Percentiles rank a stretch among this genome's conserved stretches.
phyloP scores from a whole-genome alignment of 306 rosid genomes.

The Quercus suber region DNA sequence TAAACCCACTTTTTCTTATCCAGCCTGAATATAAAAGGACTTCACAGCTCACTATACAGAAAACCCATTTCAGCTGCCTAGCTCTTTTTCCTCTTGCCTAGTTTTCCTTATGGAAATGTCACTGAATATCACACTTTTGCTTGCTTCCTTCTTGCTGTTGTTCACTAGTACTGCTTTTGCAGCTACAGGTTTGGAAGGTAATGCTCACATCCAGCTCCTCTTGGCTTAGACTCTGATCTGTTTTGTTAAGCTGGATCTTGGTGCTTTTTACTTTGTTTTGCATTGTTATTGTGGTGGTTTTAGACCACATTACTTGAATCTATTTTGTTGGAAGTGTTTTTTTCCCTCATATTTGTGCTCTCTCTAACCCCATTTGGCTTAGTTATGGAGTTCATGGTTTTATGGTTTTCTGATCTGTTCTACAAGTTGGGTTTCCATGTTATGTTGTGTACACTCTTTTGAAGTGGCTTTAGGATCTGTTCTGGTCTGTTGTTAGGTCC shows the following conservation, averaged over 20 bases:
- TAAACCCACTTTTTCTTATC: conserved; percentile 6
- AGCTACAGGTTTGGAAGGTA: conserved; percentile 56
- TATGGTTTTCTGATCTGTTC: conserved; percentile 13
- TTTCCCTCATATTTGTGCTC: background rate
- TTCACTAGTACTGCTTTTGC: conserved; percentile 47
- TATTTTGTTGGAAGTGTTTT: background rate
- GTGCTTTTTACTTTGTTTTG: background rate
- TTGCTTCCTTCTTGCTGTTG: conserved; percentile 32
- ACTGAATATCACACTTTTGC: conserved; percentile 20
- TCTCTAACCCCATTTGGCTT: conserved; percentile 7
- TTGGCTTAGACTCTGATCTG: conserved; percentile 1
- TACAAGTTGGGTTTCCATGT: conserved; percentile 6
- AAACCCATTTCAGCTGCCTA: conserved; percentile 14
- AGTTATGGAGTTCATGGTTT: conserved; percentile 1
- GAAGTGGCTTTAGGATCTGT: conserved; percentile 12
- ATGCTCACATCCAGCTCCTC: conserved; percentile 4
- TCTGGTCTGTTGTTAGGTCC: background rate
- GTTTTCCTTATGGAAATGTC: conserved; percentile 40
- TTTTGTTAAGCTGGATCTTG: conserved; percentile 1
- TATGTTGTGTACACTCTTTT: background rate
- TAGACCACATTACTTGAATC: background rate
- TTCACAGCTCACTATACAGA: background rate
- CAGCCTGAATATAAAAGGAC: conserved; percentile 1
- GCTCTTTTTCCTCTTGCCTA: background rate
- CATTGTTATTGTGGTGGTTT: background rate